These are phyloP conservation scores for Phaeomoniella chlamydospora DNA, from an alignment of 2,329 filamentous ascomycete genomes.

Conservation along the genomic window DNA sequence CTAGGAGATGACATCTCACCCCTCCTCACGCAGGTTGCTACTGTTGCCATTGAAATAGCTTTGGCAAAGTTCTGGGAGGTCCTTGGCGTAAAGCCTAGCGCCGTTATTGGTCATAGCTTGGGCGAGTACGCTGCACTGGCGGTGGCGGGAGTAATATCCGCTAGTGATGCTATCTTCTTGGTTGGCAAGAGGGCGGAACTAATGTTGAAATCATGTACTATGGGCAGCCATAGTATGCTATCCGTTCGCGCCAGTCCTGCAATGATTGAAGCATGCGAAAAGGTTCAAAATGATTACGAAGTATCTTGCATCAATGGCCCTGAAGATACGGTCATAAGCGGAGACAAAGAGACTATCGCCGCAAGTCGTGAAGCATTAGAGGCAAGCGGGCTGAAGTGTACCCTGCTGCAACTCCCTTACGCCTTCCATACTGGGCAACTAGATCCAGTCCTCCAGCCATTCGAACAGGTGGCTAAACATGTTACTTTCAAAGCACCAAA, in stretches of 20 bases:
- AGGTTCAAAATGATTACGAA: slow-evolving; percentile 20
- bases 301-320: slow-evolving; percentile 65
- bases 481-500: slow-evolving; percentile 43
- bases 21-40: slow-evolving; percentile 11
- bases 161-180: slow-evolving; percentile 13
- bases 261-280: slow-evolving; percentile 21
- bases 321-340: slow-evolving; percentile 58
- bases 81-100: slow-evolving; percentile 9
- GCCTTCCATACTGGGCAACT: slow-evolving; percentile 55
- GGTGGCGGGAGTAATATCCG: slow-evolving; percentile 13
- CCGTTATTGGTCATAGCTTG: slow-evolving; percentile 16
- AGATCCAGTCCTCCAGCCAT: slow-evolving; percentile 46
- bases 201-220: slow-evolving; percentile 49
- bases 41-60: slow-evolving; percentile 2
- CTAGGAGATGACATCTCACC: slow-evolving; percentile 6
- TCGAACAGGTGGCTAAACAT: slow-evolving; percentile 35
- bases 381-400: slow-evolving; percentile 33
- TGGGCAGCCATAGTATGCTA: slow-evolving; percentile 53
- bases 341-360: slow-evolving; percentile 44
- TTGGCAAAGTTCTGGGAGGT: slow-evolving; percentile 7
- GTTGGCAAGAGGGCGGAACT: slow-evolving; percentile 43
- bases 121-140: slow-evolving; percentile 17
- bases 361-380: slow-evolving; percentile 34
- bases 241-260: slow-evolving; percentile 32
- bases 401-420: slow-evolving; percentile 48